Percentiles rank a stretch among this genome's conserved stretches.
phyloP scores from a whole-genome alignment of 495 filamentous ascomycete species.

The Clavariopsis aquatica region DNA sequence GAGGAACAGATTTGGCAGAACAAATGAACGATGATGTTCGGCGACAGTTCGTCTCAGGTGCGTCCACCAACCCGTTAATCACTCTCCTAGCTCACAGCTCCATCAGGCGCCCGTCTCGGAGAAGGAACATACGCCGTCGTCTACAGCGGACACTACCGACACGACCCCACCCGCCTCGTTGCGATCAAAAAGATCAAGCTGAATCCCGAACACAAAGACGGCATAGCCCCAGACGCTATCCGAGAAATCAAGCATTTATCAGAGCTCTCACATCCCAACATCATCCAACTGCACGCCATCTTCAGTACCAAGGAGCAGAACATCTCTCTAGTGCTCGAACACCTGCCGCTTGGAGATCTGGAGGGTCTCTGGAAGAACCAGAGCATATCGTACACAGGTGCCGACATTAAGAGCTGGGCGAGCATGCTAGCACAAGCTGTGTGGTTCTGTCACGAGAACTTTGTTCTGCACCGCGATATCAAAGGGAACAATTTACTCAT shows the following conservation, averaged over 20 bases:
- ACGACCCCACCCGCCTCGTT: slow-evolving; percentile 67
- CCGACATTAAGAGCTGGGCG: slow-evolving; percentile 98
- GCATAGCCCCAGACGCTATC: slow-evolving; percentile 88
- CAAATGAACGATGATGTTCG: slow-evolving; percentile 87
- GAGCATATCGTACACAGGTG: slow-evolving; percentile 66
- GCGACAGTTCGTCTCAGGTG: slow-evolving; percentile 86
- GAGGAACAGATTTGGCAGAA: slow-evolving; percentile 67
- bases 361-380: slow-evolving; percentile 73
- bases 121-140: slow-evolving; percentile 97
- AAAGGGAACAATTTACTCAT: slow-evolving; percentile 98
- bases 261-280: slow-evolving; percentile 93
- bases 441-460: slow-evolving; percentile 96
- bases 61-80: slow-evolving; percentile 10
- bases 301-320: slow-evolving; percentile 93
- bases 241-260: slow-evolving; percentile 93
- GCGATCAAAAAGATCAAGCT: slow-evolving; percentile 99
- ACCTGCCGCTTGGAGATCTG: slow-evolving; percentile 84
- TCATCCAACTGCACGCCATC: slow-evolving; percentile 86
- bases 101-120: slow-evolving; percentile 79
- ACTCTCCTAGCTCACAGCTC: neutral
- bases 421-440: slow-evolving; percentile 90
- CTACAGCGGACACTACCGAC: slow-evolving; percentile 75
- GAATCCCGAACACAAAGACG: slow-evolving; percentile 78
- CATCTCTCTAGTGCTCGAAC: slow-evolving; percentile 92
- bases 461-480: slow-evolving; percentile 94